phyloP scores from a whole-genome alignment of 495 filamentous ascomycete genomes.

The Neurospora terricola region DNA sequence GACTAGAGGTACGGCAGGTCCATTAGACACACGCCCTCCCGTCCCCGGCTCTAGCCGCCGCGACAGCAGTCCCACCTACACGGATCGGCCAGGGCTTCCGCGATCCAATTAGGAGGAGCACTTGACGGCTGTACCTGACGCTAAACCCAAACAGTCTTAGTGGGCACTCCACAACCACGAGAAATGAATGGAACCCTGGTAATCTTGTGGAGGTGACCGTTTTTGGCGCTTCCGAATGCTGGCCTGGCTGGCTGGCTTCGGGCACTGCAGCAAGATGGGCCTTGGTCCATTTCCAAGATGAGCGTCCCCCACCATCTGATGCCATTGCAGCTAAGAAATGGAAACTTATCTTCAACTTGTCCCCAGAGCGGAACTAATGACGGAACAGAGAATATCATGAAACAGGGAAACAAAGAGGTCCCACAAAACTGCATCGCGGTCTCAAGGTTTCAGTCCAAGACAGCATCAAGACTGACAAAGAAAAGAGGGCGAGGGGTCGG shows the following conservation, averaged over 20 bases:
- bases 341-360: neutral
- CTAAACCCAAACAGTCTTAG: slow-evolving; percentile 19
- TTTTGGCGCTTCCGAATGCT: neutral
- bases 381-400: neutral
- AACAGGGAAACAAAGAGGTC: neutral
- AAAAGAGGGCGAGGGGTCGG: neutral
- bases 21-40: neutral
- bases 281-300: neutral
- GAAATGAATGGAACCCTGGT: slow-evolving; percentile 6
- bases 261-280: neutral
- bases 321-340: neutral
- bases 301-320: neutral
- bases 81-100: slow-evolving; percentile 30
- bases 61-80: slow-evolving; percentile 19
- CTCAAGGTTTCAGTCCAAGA: neutral
- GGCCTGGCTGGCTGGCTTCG: neutral
- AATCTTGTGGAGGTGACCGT: slow-evolving; percentile 2
- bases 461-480: neutral
- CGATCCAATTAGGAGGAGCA: slow-evolving; percentile 30
- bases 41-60: slow-evolving; percentile 1
- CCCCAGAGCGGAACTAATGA: neutral
- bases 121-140: slow-evolving; percentile 32
- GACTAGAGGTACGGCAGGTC: neutral
- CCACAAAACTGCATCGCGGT: neutral
- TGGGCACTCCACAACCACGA: slow-evolving; percentile 5